Base-by-base conservation (phyloP, 495 filamentous ascomycete species). In the Lophiostoma macrostomum region DNA sequence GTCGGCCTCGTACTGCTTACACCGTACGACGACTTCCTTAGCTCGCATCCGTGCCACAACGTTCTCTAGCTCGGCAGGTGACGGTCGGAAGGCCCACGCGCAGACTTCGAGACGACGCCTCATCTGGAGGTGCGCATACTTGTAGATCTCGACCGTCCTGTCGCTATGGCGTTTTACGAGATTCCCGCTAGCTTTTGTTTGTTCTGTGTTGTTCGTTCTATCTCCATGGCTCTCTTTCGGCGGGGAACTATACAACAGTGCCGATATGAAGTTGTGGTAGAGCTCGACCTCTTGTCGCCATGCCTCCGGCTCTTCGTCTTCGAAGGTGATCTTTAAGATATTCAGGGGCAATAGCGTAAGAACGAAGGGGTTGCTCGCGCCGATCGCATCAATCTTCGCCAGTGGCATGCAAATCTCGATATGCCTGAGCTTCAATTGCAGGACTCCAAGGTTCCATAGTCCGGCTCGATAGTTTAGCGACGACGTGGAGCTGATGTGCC, bases 261-360 rank as follows among this genome's bases (percentile, higher is more conserved):
- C 47, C 1, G 47, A 51, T 19, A 51, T 30, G 47, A 51, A 32
- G 14, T 10, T 39, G 24, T 32, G 7, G 34, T 31, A 51, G 13
- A 27, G 19, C 4, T 20, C 7, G 32, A 32, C 20, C 5, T 50
- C 46, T 8, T 14, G 4, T n/a, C 19, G 24, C 18, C 34, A 22
- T 2, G 23, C 14, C 32, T 22, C 27, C 12, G 18, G 12, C 8
- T 37, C 20, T 8, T 38, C 2, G 13, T 27, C 4, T 18, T 16
- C 32, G 32, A 50, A 30, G 12, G 38, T 18, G 20, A 50, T 50
- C 12, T 5, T 29, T 5, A 50, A 24, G 3, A 24, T 18, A 20
- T 50, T 19, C 12, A 50, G 46, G 7, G 46, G 32, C 6, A 38
- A 22, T 13, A 4, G 6, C 12, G 14, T 28, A 18, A 50, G 31